Conservation (phyloP, 306 rosid genomes). For the Cucurbita maxima region DNA sequence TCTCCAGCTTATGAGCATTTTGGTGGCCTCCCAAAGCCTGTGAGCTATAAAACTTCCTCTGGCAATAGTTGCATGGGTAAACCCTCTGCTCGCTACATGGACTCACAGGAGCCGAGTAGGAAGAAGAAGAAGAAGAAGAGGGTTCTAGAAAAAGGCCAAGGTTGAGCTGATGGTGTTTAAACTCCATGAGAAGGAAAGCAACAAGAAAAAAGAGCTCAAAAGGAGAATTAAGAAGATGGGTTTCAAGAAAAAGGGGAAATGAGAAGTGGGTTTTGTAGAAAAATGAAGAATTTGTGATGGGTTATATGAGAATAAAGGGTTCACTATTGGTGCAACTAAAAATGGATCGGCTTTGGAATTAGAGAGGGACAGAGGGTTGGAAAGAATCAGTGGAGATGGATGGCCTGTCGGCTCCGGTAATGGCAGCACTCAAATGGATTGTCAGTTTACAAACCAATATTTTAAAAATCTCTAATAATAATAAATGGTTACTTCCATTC, state of each 20-base stretch:
- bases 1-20: constrained; percentile 81
- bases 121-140: constrained; percentile 23
- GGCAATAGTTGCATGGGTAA: constrained; percentile 84
- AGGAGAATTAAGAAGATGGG: not conserved
- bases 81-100: constrained; percentile 27
- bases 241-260: not conserved
- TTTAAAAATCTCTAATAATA: not conserved
- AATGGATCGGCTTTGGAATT: constrained; percentile 14
- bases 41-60: constrained; percentile 69
- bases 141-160: constrained; percentile 57
- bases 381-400: constrained; percentile 58
- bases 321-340: constrained; percentile 29
- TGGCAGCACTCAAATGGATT: constrained; percentile 51
- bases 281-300: constrained; percentile 4
- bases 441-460: constrained; percentile 43
- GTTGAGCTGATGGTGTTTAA: constrained; percentile 31
- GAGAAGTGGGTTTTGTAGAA: not conserved
- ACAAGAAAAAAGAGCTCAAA: not conserved
- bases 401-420: constrained; percentile 68
- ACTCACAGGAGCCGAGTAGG: constrained; percentile 22
- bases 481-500: not conserved
- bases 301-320: constrained; percentile 26
- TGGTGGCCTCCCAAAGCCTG: constrained; percentile 93
- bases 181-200: constrained; percentile 25
- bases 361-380: constrained; percentile 34